Evolutionary conservation across 148 eudicot genomes (phyloP).

Genomic region (Selenicereus undatus): DNA sequence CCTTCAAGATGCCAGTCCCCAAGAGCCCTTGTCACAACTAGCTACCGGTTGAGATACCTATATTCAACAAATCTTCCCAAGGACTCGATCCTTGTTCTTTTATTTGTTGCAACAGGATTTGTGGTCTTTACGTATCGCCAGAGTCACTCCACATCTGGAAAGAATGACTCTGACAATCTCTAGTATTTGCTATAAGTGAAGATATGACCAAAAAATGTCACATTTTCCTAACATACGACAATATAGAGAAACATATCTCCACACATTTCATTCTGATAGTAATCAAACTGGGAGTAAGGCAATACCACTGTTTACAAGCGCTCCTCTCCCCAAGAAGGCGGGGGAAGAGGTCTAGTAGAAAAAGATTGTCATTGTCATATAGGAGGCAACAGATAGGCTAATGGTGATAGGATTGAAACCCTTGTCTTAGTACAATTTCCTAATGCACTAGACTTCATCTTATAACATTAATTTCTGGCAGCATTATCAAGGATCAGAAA

Average conservation of each 20-base stretch:
- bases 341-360: no score
- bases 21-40: conserved; percentile 85
- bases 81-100: conserved; percentile 68
- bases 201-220: conserved; percentile 58
- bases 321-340: no score
- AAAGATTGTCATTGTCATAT: background rate
- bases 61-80: conserved; percentile 75
- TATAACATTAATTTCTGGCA: background rate
- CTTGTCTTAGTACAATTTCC: background rate
- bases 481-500: background rate
- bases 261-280: no score
- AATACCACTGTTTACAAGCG: no score
- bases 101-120: conserved; percentile 60
- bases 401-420: background rate
- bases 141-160: conserved; percentile 63
- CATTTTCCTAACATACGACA: conserved; percentile 23
- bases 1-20: conserved; percentile 93
- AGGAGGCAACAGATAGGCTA: background rate
- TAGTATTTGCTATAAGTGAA: conserved; percentile 91
- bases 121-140: conserved; percentile 89
- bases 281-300: background rate
- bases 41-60: conserved; percentile 75
- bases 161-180: conserved; percentile 92
- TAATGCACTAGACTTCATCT: background rate
- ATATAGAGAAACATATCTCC: background rate